Conservation (phyloP, 148 eudicot genomes). For the Rhododendron mucronatum region DNA sequence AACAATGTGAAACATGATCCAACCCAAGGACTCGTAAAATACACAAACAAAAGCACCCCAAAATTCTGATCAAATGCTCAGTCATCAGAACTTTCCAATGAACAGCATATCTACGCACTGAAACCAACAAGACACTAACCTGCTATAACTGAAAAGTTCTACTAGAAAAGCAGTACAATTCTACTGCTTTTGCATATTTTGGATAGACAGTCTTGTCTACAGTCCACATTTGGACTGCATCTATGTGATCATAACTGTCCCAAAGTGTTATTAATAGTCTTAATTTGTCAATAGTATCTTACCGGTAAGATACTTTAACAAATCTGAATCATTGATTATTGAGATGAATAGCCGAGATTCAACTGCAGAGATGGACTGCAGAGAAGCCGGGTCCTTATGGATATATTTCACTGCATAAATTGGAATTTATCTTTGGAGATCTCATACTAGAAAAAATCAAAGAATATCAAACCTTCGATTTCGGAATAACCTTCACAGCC, state of each 20-base stretch:
- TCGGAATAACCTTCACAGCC: conserved; percentile 95
- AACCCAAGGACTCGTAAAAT: not conserved
- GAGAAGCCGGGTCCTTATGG: too few species aligned
- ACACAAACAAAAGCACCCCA: not conserved
- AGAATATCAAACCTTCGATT: conserved; percentile 61
- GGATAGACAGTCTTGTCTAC: not conserved
- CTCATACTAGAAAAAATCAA: not conserved
- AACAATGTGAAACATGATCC: not conserved
- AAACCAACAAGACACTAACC: not conserved
- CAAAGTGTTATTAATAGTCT: not conserved
- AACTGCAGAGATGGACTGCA: too few species aligned
- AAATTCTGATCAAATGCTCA: conserved; percentile 5
- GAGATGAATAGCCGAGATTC: not conserved
- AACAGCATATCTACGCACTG: not conserved
- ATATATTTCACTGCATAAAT: not conserved
- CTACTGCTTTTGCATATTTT: not conserved
- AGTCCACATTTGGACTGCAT: not conserved
- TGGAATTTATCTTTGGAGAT: not conserved
- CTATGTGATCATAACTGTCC: not conserved
- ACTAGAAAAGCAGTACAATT: not conserved
- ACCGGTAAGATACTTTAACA: not conserved
- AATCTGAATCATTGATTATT: too few species aligned
- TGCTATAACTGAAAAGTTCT: not conserved
- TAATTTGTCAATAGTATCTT: not conserved
- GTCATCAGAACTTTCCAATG: not conserved